Conservation (phyloP, 371 early-diverging fungal genomes). For the Mucor ambiguus region DNA sequence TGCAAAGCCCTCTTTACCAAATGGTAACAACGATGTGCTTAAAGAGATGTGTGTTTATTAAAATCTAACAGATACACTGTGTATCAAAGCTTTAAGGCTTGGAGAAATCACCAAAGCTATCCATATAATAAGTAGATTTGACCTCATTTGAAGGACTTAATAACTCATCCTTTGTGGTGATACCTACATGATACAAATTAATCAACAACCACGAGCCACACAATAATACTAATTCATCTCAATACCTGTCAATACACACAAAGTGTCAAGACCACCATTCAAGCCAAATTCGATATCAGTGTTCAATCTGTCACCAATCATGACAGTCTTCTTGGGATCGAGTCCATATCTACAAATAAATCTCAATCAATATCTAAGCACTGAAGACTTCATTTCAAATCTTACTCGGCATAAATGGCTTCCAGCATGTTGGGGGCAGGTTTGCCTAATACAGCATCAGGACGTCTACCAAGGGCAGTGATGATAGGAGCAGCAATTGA, state of each 20-base stretch:
- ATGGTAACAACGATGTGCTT: background rate
- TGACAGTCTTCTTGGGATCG: slow-evolving; percentile 82
- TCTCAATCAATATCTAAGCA: background rate
- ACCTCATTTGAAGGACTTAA: slow-evolving; percentile 48
- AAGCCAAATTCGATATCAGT: slow-evolving; percentile 97
- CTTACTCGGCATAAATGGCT: slow-evolving; percentile 75
- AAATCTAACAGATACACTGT: background rate
- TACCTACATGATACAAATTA: slow-evolving; percentile 32
- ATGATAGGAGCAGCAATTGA: slow-evolving; percentile 78
- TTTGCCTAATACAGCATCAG: slow-evolving; percentile 88
- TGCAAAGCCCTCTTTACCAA: background rate
- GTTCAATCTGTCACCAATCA: slow-evolving; percentile 97
- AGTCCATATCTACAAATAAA: slow-evolving; percentile 62
- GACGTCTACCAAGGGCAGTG: slow-evolving; percentile 71
- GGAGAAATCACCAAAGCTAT: slow-evolving; percentile 58
- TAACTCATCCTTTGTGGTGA: slow-evolving; percentile 54
- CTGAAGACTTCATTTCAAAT: background rate
- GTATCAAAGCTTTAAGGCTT: background rate
- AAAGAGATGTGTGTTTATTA: background rate
- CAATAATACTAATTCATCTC: background rate
- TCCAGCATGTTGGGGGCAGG: slow-evolving; percentile 92
- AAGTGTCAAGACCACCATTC: slow-evolving; percentile 82
- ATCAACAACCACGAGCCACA: slow-evolving; percentile 1
- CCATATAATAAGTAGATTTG: slow-evolving; percentile 60
- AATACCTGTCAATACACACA: slow-evolving; percentile 91